A percentile compares a stretch with the other conserved stretches of the same genome.
These are phyloP conservation scores for Graphiopsis chlorocephala DNA, from an alignment of 2,329 filamentous ascomycete genomes.

Conservation along the genomic window DNA sequence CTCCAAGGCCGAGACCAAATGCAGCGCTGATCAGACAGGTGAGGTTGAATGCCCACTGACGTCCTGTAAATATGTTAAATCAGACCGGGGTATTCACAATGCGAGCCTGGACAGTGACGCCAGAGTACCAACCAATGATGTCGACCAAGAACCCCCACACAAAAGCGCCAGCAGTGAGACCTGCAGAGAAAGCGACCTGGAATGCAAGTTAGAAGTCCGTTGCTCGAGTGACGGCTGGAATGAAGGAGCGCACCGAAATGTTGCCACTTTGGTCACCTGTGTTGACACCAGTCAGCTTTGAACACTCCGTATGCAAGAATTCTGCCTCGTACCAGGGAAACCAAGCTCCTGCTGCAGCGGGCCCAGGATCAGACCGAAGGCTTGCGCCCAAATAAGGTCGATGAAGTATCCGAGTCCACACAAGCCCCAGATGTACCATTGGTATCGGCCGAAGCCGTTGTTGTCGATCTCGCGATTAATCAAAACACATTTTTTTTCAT, in stretches of 20 bases:
- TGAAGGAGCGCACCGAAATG: conserved; percentile 42
- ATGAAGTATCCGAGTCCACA: conserved; percentile 57
- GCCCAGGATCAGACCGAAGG: conserved; percentile 54
- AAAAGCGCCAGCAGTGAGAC: conserved; percentile 55
- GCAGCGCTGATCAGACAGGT: conserved; percentile 55
- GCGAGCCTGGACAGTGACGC: background rate
- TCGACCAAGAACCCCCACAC: conserved; percentile 57
- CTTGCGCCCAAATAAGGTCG: conserved; percentile 58
- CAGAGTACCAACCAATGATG: conserved; percentile 41
- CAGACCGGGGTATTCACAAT: background rate
- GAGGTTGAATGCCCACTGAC: conserved; percentile 57
- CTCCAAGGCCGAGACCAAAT: conserved; percentile 54
- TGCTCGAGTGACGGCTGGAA: conserved; percentile 5
- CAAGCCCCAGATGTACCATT: conserved; percentile 50
- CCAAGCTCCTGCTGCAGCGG: conserved; percentile 57
- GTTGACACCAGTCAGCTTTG: background rate
- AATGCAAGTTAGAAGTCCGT: conserved; percentile 3
- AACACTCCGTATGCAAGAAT: background rate
- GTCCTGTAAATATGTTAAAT: conserved; percentile 33
- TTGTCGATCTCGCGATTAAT: conserved; percentile 50
- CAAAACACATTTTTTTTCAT: conserved; percentile 45
- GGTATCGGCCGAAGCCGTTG: conserved; percentile 54
- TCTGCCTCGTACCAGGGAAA: conserved; percentile 36
- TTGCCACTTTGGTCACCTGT: conserved; percentile 42
- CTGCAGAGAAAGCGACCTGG: conserved; percentile 50